Percentiles rank a stretch among this genome's conserved stretches.
Evolutionary conservation across 2,329 filamentous ascomycete species (phyloP).

Genomic region (Aureobasidium subglaciale): DNA sequence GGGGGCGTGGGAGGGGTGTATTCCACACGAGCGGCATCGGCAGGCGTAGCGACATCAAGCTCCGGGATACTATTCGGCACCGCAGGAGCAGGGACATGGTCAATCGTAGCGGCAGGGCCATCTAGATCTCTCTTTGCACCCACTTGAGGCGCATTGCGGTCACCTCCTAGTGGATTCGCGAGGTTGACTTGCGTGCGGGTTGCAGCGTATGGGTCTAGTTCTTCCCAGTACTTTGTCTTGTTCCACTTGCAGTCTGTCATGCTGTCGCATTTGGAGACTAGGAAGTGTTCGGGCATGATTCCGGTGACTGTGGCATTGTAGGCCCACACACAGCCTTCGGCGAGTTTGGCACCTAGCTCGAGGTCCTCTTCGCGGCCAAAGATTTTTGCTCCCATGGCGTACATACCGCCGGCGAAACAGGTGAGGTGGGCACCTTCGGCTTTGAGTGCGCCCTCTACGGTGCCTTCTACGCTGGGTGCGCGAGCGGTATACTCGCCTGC

Average conservation of each 20-base stretch:
- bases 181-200: neutral
- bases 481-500: constrained; percentile 47
- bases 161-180: neutral
- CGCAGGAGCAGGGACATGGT: neutral
- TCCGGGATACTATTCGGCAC: neutral
- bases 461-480: neutral
- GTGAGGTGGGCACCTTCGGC: constrained; percentile 44
- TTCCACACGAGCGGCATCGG: neutral
- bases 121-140: neutral
- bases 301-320: constrained; percentile 43
- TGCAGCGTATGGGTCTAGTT: constrained; percentile 29
- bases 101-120: neutral
- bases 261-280: constrained; percentile 37
- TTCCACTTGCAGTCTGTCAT: constrained; percentile 37
- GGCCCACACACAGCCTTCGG: constrained; percentile 51
- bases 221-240: constrained; percentile 36
- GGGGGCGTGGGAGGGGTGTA: constrained; percentile 24
- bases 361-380: constrained; percentile 44
- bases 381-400: constrained; percentile 46
- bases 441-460: constrained; percentile 26
- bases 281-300: constrained; percentile 49
- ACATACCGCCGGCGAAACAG: constrained; percentile 51
- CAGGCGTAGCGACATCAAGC: neutral
- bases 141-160: neutral
- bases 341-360: constrained; percentile 43